Evolutionary conservation across 2,329 filamentous ascomycete genomes (phyloP).

Genomic region (Sarocladiaceae sp.): DNA sequence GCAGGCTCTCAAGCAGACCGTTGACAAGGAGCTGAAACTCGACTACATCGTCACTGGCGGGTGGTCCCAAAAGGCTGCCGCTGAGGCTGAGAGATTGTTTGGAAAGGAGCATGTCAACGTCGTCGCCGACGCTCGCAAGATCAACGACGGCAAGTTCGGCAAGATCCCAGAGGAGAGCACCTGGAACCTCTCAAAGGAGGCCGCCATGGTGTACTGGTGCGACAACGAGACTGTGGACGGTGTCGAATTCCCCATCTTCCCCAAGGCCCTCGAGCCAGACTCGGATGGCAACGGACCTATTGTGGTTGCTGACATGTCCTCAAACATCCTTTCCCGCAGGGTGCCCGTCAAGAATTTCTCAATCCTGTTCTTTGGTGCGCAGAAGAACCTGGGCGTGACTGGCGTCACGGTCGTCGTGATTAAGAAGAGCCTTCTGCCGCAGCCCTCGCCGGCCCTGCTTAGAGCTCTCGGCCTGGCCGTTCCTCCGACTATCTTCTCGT

Average conservation of each 20-base stretch:
- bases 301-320: slow-evolving; percentile 88
- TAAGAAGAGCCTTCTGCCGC: slow-evolving; percentile 71
- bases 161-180: slow-evolving; percentile 69
- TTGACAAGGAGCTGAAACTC: slow-evolving; percentile 67
- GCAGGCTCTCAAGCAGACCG: slow-evolving; percentile 53
- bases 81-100: slow-evolving; percentile 73
- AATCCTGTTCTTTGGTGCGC: slow-evolving; percentile 84
- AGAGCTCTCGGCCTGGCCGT: slow-evolving; percentile 70
- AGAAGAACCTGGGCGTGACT: slow-evolving; percentile 86
- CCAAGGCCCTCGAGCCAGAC: slow-evolving; percentile 52
- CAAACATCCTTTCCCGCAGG: slow-evolving; percentile 80
- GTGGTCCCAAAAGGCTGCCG: slow-evolving; percentile 81
- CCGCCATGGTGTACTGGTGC: slow-evolving; percentile 80
- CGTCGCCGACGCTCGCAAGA: slow-evolving; percentile 58
- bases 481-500: slow-evolving; percentile 73
- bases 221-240: slow-evolving; percentile 94
- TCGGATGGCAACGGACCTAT: slow-evolving; percentile 61
- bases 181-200: slow-evolving; percentile 66
- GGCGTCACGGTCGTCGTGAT: slow-evolving; percentile 84
- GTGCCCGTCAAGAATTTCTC: slow-evolving; percentile 75
- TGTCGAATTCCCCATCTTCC: slow-evolving; percentile 78
- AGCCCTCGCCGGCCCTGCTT: slow-evolving; percentile 63
- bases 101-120: slow-evolving; percentile 77
- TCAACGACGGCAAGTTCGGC: slow-evolving; percentile 77
- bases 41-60: slow-evolving; percentile 89